Base-by-base conservation (phyloP, 345 rosid genomes). In the Bruguiera sexangula region DNA sequence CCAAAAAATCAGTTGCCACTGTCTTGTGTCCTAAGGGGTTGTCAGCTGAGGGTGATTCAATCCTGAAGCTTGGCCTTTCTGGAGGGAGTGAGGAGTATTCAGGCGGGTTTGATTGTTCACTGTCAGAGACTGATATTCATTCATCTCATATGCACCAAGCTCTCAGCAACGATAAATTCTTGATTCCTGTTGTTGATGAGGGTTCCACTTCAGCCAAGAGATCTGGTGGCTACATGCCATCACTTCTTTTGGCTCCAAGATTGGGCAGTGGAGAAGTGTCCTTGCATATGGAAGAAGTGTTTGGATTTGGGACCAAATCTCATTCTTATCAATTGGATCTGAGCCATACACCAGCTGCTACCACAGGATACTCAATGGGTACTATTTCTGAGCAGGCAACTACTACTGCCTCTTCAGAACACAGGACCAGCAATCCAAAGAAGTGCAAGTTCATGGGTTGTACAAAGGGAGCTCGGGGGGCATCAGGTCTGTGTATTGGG, bases 121-220 rank as follows among this genome's bases (percentile, higher is more conserved):
- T 82, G 68, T 69, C 85, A 6, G 85, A 73, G 68, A 67, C 77
- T 61, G 83, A 82, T 75, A 34, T 67, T 51, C 68, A 68, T 58
- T 52, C 64, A 5, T 73, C 85, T 20, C 8, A 66, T 68, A 29
- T 59, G 58, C 72, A 77, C 27, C 84, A 74, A 69, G 39, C 77
- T 77, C 67, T 79, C 50, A 48, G 67, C 7, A 76, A 66, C 60
- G 79, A 77, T 36, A 69, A 88, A 71, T 65, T 76, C 37, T 53
- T 70, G 62, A 71, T 89, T 63, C 91, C 91, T 72, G 85, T 76
- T 63, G 86, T 90, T 37, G 99, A 91, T 9, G 99, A 91, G 70
- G 97, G 97, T 62, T 95, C 99, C 18, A 89, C 99, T 19, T 88
- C 97, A 0, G 96, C 99, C 13, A 95, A 89, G 83, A 89, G 84